These are phyloP conservation scores for Fusarium sp. DNA, from an alignment of 2,329 filamentous ascomycete species.

Conservation along the genomic window DNA sequence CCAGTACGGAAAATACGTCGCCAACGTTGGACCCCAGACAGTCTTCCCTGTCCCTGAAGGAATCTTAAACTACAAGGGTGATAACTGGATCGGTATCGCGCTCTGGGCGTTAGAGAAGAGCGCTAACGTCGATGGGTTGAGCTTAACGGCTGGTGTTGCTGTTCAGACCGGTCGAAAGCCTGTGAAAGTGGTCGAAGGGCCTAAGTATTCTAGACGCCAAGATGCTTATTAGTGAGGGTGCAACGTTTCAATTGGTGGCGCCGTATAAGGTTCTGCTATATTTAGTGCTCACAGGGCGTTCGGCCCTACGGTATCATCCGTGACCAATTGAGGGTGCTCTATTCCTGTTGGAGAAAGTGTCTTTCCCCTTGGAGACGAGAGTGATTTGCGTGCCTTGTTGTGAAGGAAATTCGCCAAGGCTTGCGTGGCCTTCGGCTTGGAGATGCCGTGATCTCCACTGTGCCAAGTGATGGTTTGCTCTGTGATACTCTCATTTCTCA, in stretches of 20 bases:
- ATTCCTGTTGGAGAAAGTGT: background rate
- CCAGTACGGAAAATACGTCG: slow-evolving; percentile 70
- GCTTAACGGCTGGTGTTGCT: slow-evolving; percentile 58
- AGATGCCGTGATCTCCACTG: slow-evolving; percentile 31
- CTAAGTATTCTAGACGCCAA: slow-evolving; percentile 56
- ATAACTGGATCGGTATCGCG: slow-evolving; percentile 74
- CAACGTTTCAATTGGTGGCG: slow-evolving; percentile 1
- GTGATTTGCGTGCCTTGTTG: background rate
- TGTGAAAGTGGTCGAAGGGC: slow-evolving; percentile 57
- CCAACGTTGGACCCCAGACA: slow-evolving; percentile 79
- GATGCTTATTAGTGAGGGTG: slow-evolving; percentile 58
- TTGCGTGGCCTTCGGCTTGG: slow-evolving; percentile 31
- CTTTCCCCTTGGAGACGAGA: background rate
- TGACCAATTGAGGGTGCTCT: background rate
- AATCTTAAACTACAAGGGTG: slow-evolving; percentile 74
- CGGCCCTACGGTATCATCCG: background rate
- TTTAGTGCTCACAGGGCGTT: background rate
- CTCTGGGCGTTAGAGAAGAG: slow-evolving; percentile 73
- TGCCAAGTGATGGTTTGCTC: slow-evolving; percentile 7
- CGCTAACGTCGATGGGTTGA: slow-evolving; percentile 65
- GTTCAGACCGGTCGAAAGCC: slow-evolving; percentile 60
- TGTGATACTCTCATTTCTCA: background rate
- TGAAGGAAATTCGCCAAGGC: background rate
- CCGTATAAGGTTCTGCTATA: slow-evolving; percentile 2
- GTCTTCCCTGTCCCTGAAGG: slow-evolving; percentile 78